Conservation (phyloP, 805 yeast species). For the Candida qinlingensis region DNA sequence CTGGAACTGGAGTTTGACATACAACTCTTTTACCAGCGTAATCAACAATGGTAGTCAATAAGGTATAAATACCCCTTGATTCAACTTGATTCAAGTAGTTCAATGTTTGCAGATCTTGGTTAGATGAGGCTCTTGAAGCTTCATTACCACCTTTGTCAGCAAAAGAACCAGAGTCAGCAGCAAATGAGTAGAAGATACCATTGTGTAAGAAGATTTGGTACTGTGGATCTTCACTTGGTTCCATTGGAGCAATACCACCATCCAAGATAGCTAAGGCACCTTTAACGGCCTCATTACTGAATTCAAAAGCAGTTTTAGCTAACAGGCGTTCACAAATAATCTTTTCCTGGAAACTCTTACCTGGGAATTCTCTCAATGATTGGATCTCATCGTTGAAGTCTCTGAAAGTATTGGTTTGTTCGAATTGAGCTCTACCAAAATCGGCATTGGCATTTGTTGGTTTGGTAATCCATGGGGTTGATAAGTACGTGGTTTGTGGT, state of each 20-base stretch:
- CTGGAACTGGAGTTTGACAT: slow-evolving; percentile 96
- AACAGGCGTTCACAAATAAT: slow-evolving; percentile 71
- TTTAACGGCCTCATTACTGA: slow-evolving; percentile 66
- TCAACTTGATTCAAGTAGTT: slow-evolving; percentile 64
- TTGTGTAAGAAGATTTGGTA: slow-evolving; percentile 70
- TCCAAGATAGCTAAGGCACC: slow-evolving; percentile 75
- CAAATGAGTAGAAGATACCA: slow-evolving; percentile 83
- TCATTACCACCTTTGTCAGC: slow-evolving; percentile 69
- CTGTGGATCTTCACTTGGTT: slow-evolving; percentile 62
- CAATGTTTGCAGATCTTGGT: slow-evolving; percentile 74
- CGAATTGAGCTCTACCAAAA: slow-evolving; percentile 25
- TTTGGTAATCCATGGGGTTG: slow-evolving; percentile 68
- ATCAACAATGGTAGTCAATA: slow-evolving; percentile 84
- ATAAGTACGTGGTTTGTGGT: slow-evolving; percentile 56
- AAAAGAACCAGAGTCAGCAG: slow-evolving; percentile 64
- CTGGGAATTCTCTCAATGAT: slow-evolving; percentile 67
- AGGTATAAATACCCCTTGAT: slow-evolving; percentile 55
- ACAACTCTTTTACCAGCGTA: slow-evolving; percentile 83
- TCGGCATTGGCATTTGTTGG: slow-evolving; percentile 21
- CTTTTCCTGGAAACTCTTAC: slow-evolving; percentile 54
- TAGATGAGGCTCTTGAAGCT: slow-evolving; percentile 76
- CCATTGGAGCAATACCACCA: slow-evolving; percentile 73
- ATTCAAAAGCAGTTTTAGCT: slow-evolving; percentile 67
- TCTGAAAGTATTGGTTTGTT: slow-evolving; percentile 29
- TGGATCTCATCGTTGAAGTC: slow-evolving; percentile 95